Conservation (phyloP, 768 basidiomycete species). For the Gymnopilus dilepis region DNA sequence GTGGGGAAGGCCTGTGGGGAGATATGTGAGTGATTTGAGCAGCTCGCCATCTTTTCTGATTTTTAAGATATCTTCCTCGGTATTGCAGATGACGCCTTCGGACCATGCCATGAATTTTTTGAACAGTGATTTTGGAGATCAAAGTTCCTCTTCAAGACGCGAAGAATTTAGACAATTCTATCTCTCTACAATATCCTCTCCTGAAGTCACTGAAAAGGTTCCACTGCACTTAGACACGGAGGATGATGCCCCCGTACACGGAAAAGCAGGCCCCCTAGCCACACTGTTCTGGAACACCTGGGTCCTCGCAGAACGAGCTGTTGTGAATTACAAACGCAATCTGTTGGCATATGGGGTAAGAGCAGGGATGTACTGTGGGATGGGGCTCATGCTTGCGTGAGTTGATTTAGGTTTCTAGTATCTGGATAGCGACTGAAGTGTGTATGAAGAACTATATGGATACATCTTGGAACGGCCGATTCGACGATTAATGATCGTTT, state of each 20-base stretch:
- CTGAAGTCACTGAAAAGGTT: conserved; percentile 4
- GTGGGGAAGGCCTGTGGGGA: conserved; percentile 44
- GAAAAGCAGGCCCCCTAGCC: conserved; percentile 33
- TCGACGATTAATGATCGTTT: conserved; percentile 52
- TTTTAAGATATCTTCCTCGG: conserved; percentile 27
- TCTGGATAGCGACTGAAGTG: conserved; percentile 18
- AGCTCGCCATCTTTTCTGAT: neutral
- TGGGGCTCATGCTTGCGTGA: conserved; percentile 51
- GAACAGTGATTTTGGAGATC: conserved; percentile 47
- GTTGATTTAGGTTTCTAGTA: conserved; percentile 26
- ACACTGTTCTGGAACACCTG: conserved; percentile 47
- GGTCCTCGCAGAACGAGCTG: conserved; percentile 52
- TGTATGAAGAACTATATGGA: conserved; percentile 56
- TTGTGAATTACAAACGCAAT: conserved; percentile 57
- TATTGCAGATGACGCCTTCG: conserved; percentile 50
- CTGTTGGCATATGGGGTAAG: conserved; percentile 63
- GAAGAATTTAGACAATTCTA: conserved; percentile 42
- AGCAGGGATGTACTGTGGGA: conserved; percentile 58
- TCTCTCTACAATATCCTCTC: conserved; percentile 24
- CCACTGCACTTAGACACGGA: neutral
- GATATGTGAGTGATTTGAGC: conserved; percentile 43
- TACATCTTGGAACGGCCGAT: conserved; percentile 42
- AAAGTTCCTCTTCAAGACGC: conserved; percentile 22
- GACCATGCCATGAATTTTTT: conserved; percentile 68
- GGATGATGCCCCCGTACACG: conserved; percentile 21